A percentile compares a stretch with the other conserved stretches of the same genome.
These are phyloP conservation scores for Lindgomyces ingoldianus DNA, from an alignment of 495 filamentous ascomycete genomes.

Conservation along the genomic window DNA sequence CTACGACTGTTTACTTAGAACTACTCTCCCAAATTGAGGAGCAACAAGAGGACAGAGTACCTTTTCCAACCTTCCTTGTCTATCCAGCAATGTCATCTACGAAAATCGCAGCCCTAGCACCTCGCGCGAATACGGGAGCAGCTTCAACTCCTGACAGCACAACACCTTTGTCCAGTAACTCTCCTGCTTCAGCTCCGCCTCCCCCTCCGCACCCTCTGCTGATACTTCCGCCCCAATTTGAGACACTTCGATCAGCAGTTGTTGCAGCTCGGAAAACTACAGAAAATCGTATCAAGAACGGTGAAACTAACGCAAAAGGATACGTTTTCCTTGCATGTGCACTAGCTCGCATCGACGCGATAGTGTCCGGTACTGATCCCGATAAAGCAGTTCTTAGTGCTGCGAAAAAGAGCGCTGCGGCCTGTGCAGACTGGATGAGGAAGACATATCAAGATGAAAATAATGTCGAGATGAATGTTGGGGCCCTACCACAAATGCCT, in stretches of 20 bases:
- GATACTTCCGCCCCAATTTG: not conserved
- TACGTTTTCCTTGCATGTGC: constrained; percentile 2
- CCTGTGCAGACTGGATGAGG: not conserved
- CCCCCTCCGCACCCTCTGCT: not conserved
- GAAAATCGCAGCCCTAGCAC: not conserved
- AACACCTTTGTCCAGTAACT: not conserved
- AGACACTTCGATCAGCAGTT: not conserved
- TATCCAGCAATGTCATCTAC: not conserved
- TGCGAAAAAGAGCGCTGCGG: not conserved
- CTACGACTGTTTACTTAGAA: constrained; percentile 17
- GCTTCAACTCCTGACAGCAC: not conserved
- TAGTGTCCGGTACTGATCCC: not conserved
- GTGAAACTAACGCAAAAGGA: constrained; percentile 24
- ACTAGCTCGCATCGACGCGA: constrained; percentile 13
- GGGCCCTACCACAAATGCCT: not conserved
- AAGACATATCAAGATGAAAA: not conserved
- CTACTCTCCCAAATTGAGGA: constrained; percentile 13
- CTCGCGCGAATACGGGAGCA: not conserved
- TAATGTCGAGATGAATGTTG: not conserved
- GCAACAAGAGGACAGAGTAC: not conserved
- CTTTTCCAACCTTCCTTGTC: not conserved
- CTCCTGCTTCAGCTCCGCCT: not conserved
- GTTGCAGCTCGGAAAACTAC: not conserved
- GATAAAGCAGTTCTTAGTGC: constrained; percentile 12
- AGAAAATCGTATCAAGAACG: not conserved